These are phyloP conservation scores for Neurospora sp. DNA, from an alignment of 495 filamentous ascomycete genomes.

Conservation along the genomic window DNA sequence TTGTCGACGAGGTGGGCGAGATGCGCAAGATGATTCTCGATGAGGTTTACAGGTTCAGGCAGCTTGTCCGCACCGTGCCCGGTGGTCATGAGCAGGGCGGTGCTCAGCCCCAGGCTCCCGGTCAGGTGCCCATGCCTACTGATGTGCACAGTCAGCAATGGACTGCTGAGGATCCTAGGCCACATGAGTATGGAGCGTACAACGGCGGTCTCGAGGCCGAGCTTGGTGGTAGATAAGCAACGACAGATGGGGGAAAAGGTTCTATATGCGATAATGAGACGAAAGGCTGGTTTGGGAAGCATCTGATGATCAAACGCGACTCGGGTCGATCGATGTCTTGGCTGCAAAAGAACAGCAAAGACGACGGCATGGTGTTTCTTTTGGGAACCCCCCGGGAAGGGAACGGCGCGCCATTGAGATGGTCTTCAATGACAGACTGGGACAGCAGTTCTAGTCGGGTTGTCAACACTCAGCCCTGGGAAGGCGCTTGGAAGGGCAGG, in stretches of 20 bases:
- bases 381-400: not conserved
- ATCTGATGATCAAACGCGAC: not conserved
- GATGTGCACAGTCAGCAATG: conserved; percentile 51
- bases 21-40: conserved; percentile 98
- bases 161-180: conserved; percentile 75
- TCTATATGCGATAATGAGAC: not conserved
- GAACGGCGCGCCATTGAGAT: not conserved
- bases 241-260: not conserved
- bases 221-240: conserved; percentile 46
- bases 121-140: conserved; percentile 60
- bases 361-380: not conserved
- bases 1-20: conserved; percentile 80
- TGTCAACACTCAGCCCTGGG: not conserved
- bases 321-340: not conserved
- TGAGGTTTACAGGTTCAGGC: conserved; percentile 77
- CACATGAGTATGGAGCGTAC: conserved; percentile 59
- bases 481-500: not conserved
- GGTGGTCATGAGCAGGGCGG: conserved; percentile 18
- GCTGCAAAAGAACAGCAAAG: not conserved
- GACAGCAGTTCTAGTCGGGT: not conserved
- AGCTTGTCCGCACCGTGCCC: conserved; percentile 58
- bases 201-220: conserved; percentile 71
- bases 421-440: not conserved
- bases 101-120: conserved; percentile 18
- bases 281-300: not conserved